Base-by-base conservation (phyloP, 345 rosid genomes). In the Garcia nutans region DNA sequence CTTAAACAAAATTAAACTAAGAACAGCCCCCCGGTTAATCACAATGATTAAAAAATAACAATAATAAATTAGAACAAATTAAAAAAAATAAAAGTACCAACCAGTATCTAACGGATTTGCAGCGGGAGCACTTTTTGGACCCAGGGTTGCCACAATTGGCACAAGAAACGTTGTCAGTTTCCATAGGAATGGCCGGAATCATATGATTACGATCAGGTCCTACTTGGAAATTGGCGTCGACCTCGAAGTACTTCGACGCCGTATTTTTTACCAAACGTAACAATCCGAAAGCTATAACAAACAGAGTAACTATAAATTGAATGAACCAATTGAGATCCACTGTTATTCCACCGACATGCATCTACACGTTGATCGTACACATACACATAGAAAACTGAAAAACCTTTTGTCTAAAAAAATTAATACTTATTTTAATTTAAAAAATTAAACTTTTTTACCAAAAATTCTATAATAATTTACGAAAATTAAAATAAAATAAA, bases 211-310 rank as follows among this genome's bases (percentile, higher is more conserved):
- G 65, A 79, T 22, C 42, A 71, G n/a, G 23, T 11, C 70, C 71
- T 61, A 86, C 71, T 68, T 85, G 90, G 88, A 91, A 93, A 82
- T 77, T 84, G 87, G 93, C 89, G 87, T 79, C 89, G 87, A 89
- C 95, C 75, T 91, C 93, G 90, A 93, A 89, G 85, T 96, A 93
- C 82, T 87, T 96, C 59, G 96, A 88, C 78, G 96, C 98, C 80
- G 94, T 86, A 55, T 85, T 88, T 88, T 78, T 88, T 13, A 96
- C 84, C 67, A 92, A 68, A 85, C 87, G 83, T 11, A 89, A 82
- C 79, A 92, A 72, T 16, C 87, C 98, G 12, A 87, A 75, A 26
- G 86, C 86, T 68, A 93, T 77, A 31, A 92, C 10, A 64, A 88
- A 87, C 0, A 87, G 72, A 31, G 94, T 85, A 33, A 88, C 76